Base-by-base conservation (phyloP, 225 moss, liverwort and hornwort genomes). In the Straminergon stramineum region DNA sequence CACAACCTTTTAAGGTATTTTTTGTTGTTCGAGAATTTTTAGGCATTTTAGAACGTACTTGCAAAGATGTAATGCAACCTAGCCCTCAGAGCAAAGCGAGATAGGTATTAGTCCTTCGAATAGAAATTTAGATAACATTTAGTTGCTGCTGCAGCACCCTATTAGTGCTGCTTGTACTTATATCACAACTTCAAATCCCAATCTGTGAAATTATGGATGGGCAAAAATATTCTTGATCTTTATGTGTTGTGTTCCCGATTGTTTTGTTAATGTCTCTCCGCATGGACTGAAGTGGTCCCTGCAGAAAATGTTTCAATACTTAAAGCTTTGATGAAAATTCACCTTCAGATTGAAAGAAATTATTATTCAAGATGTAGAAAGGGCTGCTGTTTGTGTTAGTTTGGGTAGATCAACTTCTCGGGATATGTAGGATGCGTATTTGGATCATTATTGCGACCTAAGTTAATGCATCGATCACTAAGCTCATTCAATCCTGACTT, bases 21-120 rank as follows among this genome's bases (percentile, higher is more conserved):
- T 94, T 95, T 81, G 98, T 99, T 70, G 98, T 99, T 45, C 95
- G 94, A 88, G 97, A 97, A 77, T 99, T 99, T 65, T 91, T 97
- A 89, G 89, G 93, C 83, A 92, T 97, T 51, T 90, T 99, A 53
- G 98, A 99, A 85, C 94, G 96, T 65, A 95, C 95, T 63, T 97
- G 97, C 93, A 98, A 96, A 90, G 97, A 96, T 89, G 93, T 97
- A 63, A 89, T 94, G 92, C 92, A 94, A 90, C 90, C 92, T 56
- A 91, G 88, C 57, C 84, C 92, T 81, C 92, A 83, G 84, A 82
- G 69, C 83, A 85, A 93, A 92, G 90, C 87, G 79, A 88, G 55
- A 83, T 90, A 88, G 41, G 78, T 80, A 64, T 74, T 52, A 92
- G 89, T 77, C 84, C 81, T 93, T n/a, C 70, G 71, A 80, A 76